phyloP scores from a whole-genome alignment of 2,329 filamentous ascomycete species.

The Penicillium sp. region DNA sequence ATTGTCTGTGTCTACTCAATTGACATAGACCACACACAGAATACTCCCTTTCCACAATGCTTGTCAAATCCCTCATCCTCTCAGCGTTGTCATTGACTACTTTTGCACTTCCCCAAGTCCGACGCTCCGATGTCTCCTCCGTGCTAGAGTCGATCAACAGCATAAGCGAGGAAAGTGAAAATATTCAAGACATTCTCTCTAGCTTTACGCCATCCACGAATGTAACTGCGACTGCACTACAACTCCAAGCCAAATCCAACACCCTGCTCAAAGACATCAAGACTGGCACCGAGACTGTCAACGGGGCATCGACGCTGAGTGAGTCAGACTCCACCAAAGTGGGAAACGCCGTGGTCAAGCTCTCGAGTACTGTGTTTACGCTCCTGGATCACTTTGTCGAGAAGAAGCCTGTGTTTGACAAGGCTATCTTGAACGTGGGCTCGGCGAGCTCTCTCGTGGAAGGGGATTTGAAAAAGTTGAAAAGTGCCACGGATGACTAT shows the following conservation, averaged over 20 bases:
- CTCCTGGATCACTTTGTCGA: background rate
- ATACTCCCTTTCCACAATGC: background rate
- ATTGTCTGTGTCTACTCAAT: too few species aligned
- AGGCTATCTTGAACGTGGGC: background rate
- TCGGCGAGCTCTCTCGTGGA: background rate
- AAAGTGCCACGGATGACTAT: background rate
- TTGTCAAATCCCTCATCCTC: background rate
- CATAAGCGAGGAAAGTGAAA: background rate
- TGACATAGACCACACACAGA: too few species aligned
- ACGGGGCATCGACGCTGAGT: background rate
- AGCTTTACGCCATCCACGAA: background rate
- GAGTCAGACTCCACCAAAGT: background rate
- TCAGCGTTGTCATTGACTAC: background rate
- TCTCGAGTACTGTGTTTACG: background rate
- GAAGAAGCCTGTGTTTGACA: background rate
- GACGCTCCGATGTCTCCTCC: background rate
- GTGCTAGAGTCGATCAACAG: background rate
- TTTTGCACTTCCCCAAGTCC: background rate
- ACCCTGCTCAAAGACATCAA: background rate
- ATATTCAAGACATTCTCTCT: background rate
- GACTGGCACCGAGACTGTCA: background rate
- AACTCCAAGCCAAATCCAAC: background rate
- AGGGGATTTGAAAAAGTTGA: background rate
- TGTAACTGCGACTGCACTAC: background rate
- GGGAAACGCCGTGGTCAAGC: background rate